Conservation (phyloP, 2,329 filamentous ascomycete genomes). For the Clonostachys rhizophaga region DNA sequence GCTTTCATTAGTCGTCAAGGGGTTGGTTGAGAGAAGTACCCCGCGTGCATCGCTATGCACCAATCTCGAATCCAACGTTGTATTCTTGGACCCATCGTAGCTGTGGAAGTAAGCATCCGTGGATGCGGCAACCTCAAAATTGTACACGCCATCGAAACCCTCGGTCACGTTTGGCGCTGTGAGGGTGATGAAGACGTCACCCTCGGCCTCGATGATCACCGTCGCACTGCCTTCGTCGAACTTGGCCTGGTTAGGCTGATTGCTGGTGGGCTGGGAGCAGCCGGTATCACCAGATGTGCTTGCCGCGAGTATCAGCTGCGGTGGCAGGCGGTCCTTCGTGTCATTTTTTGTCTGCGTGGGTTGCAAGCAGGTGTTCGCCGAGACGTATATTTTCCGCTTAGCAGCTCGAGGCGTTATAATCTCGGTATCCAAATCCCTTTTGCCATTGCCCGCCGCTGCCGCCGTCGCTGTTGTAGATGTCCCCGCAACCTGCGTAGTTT, state of each 20-base stretch:
- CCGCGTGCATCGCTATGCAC: constrained; percentile 81
- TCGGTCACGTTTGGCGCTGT: constrained; percentile 61
- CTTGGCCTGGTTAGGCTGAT: constrained; percentile 17
- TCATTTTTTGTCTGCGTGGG: constrained; percentile 25
- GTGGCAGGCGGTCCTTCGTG: constrained; percentile 31
- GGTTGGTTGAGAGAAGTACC: constrained; percentile 73
- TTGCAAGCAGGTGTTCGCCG: constrained; percentile 81
- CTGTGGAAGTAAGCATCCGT: constrained; percentile 73
- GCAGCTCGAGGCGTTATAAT: not conserved
- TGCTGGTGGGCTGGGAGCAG: constrained; percentile 16
- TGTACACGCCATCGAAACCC: constrained; percentile 63
- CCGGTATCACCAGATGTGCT: constrained; percentile 43
- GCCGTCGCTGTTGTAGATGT: not conserved
- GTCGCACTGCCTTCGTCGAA: constrained; percentile 70
- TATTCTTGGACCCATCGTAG: constrained; percentile 34
- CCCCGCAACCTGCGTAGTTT: constrained; percentile 7
- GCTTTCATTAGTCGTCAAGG: constrained; percentile 57
- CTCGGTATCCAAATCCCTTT: no score
- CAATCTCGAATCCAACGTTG: constrained; percentile 58
- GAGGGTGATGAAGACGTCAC: constrained; percentile 72
- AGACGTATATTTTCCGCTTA: constrained; percentile 63
- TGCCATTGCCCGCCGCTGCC: not conserved
- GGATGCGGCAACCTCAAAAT: constrained; percentile 77
- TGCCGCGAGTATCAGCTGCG: constrained; percentile 75
- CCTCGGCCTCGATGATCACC: constrained; percentile 54